Evolutionary conservation across 306 rosid genomes (phyloP).

Genomic region (Glycine tomentella): DNA sequence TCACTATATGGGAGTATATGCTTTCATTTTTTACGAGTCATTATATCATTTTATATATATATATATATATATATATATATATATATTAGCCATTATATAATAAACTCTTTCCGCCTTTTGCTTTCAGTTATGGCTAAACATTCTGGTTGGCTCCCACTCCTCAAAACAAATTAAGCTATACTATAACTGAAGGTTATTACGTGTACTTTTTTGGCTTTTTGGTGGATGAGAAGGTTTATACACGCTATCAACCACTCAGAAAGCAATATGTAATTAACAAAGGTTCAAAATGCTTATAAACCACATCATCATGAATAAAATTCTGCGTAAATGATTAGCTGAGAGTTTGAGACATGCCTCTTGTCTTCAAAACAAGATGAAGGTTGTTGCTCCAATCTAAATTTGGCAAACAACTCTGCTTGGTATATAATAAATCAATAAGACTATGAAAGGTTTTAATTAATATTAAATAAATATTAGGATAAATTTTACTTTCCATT

Average conservation of each 20-base stretch:
- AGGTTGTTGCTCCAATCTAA: background rate
- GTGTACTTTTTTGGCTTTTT: constrained; percentile 22
- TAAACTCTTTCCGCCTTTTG: background rate
- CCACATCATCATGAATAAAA: background rate
- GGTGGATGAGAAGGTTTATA: constrained; percentile 22
- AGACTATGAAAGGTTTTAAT: background rate
- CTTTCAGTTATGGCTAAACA: no score
- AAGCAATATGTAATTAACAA: constrained; percentile 9
- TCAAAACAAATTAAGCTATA: background rate
- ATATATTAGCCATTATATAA: background rate
- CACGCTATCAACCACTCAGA: constrained; percentile 33
- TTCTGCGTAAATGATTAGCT: background rate
- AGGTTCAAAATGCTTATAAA: background rate
- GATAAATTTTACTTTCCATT: background rate
- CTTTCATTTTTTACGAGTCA: background rate
- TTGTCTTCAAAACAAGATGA: constrained; percentile 9
- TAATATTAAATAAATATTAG: background rate
- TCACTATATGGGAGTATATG: background rate
- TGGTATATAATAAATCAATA: background rate
- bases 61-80: no score
- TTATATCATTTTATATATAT: no score
- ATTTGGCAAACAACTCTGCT: constrained; percentile 8
- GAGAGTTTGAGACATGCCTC: background rate
- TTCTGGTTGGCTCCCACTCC: background rate
- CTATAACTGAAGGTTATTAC: background rate